A percentile compares a stretch with the other conserved stretches of the same genome.
Evolutionary conservation across 345 rosid genomes (phyloP).

Genomic region (Balakata baccata): DNA sequence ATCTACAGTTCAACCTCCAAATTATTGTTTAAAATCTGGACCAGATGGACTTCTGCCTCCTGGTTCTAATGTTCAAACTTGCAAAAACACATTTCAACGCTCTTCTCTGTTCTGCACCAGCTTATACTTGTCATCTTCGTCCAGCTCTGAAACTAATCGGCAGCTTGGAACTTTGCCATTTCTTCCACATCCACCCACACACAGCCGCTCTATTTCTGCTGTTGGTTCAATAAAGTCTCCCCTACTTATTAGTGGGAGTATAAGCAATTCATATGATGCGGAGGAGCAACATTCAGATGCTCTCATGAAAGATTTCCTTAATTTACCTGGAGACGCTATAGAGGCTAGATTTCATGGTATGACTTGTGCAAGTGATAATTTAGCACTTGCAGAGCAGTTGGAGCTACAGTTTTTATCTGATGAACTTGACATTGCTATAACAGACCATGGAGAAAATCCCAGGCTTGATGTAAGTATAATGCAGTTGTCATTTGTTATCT

Average conservation of each 20-base stretch:
- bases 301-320: constrained; percentile 51
- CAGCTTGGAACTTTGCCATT: constrained; percentile 74
- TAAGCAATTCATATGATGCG: constrained; percentile 41
- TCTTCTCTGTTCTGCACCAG: constrained; percentile 82
- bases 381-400: constrained; percentile 54
- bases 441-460: constrained; percentile 76
- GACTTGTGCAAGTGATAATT: constrained; percentile 40
- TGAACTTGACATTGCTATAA: constrained; percentile 73
- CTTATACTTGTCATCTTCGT: constrained; percentile 75
- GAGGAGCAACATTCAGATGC: constrained; percentile 45
- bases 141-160: constrained; percentile 51
- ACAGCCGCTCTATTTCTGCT: constrained; percentile 48
- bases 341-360: constrained; percentile 49
- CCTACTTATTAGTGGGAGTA: constrained; percentile 44
- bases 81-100: constrained; percentile 49
- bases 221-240: constrained; percentile 56
- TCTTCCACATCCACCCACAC: constrained; percentile 66
- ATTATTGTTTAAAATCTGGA: constrained; percentile 25
- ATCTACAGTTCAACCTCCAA: constrained; percentile 23
- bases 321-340: constrained; percentile 51
- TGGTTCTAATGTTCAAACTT: constrained; percentile 34
- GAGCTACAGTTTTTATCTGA: constrained; percentile 79
- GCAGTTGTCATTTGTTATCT: background rate
- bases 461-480: constrained; percentile 64
- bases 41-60: constrained; percentile 40